Conservation (phyloP, 2,329 filamentous ascomycete genomes). For the Metarhizium rileyi region DNA sequence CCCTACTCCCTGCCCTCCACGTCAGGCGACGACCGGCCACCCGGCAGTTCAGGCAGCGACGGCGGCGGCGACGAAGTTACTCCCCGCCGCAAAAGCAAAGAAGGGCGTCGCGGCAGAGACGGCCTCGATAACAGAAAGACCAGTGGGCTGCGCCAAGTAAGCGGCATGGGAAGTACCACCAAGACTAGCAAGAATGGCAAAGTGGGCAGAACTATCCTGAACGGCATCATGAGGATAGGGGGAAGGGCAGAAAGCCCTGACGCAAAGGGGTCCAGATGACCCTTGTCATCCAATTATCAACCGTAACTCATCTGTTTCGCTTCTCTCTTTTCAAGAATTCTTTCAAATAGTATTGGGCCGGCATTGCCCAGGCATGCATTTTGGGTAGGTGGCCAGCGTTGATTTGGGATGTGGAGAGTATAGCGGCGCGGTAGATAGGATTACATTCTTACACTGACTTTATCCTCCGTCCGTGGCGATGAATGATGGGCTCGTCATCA, state of each 20-base stretch:
- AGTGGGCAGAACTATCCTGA: constrained; percentile 31
- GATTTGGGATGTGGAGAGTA: neutral
- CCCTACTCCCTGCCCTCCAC: constrained; percentile 19
- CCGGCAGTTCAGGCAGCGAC: constrained; percentile 44
- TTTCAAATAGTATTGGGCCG: neutral
- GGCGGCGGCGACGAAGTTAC: constrained; percentile 13
- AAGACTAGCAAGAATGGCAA: constrained; percentile 28
- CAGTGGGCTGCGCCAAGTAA: constrained; percentile 18
- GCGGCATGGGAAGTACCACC: constrained; percentile 18
- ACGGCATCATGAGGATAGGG: constrained; percentile 35
- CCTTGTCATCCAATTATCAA: neutral
- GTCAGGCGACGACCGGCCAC: constrained; percentile 25
- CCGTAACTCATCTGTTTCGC: neutral
- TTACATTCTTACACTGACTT: neutral
- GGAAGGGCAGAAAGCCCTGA: constrained; percentile 31
- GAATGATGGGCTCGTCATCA: neutral
- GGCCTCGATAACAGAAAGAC: constrained; percentile 19
- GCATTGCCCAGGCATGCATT: neutral
- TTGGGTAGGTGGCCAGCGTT: neutral
- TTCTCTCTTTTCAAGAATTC: neutral
- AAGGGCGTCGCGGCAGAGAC: constrained; percentile 17
- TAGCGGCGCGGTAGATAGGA: neutral
- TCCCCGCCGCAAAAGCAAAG: constrained; percentile 21
- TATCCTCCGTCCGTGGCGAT: neutral
- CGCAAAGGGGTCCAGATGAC: constrained; percentile 18